Conservation (phyloP, 441 rosid genomes). For the Syzygium malaccense region DNA sequence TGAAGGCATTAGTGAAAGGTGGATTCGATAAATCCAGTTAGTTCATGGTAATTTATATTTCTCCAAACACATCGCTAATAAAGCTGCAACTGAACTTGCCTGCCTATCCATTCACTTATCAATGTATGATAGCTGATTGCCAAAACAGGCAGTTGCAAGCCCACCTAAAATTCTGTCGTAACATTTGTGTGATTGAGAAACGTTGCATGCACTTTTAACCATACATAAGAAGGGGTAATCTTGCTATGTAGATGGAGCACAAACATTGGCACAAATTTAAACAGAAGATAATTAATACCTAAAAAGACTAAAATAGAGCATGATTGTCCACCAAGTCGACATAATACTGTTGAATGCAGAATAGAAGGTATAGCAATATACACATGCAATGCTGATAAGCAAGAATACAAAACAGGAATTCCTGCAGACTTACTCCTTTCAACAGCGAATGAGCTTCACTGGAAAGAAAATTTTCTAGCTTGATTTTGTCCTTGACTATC, state of each 20-base stretch:
- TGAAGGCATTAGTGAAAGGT: not conserved
- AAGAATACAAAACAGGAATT: not conserved
- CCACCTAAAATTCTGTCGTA: not conserved
- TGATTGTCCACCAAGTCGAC: not conserved
- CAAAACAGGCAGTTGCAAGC: not conserved
- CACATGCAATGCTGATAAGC: not conserved
- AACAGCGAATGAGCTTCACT: conserved; percentile 52
- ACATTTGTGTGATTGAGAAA: not conserved
- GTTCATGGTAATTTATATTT: not conserved
- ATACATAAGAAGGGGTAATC: not conserved
- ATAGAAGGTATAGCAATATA: not conserved
- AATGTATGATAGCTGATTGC: not conserved
- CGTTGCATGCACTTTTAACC: not conserved
- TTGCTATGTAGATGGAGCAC: not conserved
- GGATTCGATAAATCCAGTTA: not conserved
- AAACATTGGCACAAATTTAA: not conserved
- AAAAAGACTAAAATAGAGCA: not conserved
- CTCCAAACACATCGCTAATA: not conserved
- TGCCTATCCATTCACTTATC: not conserved
- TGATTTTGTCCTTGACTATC: conserved; percentile 58
- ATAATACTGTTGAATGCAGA: not conserved
- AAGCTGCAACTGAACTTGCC: not conserved
- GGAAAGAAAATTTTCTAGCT: conserved; percentile 47
- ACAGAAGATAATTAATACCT: not conserved
- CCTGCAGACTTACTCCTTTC: conserved; percentile 42